phyloP scores from a whole-genome alignment of 768 basidiomycete genomes.

The Pseudohyphozyma bogoriensis region DNA sequence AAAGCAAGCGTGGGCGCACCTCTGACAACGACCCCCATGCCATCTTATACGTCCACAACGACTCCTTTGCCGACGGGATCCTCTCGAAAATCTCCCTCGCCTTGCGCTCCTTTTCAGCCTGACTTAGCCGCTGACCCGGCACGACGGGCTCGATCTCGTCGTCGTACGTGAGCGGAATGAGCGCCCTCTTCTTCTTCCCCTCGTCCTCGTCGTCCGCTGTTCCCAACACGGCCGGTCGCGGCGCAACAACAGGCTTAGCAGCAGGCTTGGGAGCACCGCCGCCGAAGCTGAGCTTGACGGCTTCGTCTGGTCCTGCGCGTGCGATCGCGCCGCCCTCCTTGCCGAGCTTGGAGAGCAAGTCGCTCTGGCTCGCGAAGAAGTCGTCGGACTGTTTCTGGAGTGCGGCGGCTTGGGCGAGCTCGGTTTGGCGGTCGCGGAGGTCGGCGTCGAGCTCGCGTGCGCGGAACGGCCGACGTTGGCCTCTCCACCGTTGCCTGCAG shows the following conservation, averaged over 20 bases:
- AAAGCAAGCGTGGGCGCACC: constrained; percentile 14
- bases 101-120: constrained; percentile 19
- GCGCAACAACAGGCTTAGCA: constrained; percentile 1
- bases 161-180: constrained; percentile 33
- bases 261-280: constrained; percentile 6
- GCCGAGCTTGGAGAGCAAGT: constrained; percentile 24
- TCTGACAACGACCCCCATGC: constrained; percentile 29
- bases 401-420: constrained; percentile 77
- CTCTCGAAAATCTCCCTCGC: constrained; percentile 21
- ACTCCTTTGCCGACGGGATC: constrained; percentile 27
- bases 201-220: constrained; percentile 40
- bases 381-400: constrained; percentile 82
- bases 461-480: constrained; percentile 58
- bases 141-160: constrained; percentile 23
- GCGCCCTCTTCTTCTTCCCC: constrained; percentile 25
- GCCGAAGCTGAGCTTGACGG: constrained; percentile 29
- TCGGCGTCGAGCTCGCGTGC: constrained; percentile 73
- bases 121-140: constrained; percentile 8
- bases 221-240: constrained; percentile 13
- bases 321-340: not conserved
- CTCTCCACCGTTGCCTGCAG: constrained; percentile 74
- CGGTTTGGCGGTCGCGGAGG: constrained; percentile 65
- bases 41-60: constrained; percentile 28
- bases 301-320: not conserved
- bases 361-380: constrained; percentile 49